Evolutionary conservation across 2,329 filamentous ascomycete genomes (phyloP), one percentile per base, ranked within the genome.

Genomic region (Trichoderma sp.): DNA sequence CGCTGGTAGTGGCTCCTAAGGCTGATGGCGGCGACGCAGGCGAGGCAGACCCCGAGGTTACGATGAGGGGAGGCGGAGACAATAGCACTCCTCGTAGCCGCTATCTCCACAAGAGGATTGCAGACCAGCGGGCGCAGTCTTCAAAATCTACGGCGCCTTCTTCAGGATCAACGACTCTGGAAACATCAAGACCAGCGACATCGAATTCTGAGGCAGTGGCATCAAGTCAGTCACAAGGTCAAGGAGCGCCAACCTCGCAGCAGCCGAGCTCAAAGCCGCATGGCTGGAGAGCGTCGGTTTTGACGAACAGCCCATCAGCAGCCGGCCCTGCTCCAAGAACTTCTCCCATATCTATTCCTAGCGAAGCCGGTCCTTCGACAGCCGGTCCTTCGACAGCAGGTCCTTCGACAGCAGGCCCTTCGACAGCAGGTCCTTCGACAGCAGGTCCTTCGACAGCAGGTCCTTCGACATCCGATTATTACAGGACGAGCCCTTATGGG

Each of bases 281-380:
- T 51, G 67, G 67, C 47, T 70, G 62, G 67, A 53, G 67, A 70
- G 67, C 67, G 39, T 70, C 57, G 30, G 67, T 53, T 28, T n/a
- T 70, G 57, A 36, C 21, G 11, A 18, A 4, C 26, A 24, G 57
- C 28, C 39, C 66, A n/a, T 36, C 67, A 18, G n/a, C 6, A 36
- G 39, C 14, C 9, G 21, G 56, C n/a, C 43, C 47, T 24, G 39
- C 67, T 9, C 34, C 67, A 6, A 36, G 2, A 2, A 12, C 36
- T 1, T 34, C n/a, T 21, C 39, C 21, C 6, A 24, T 12, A 11
- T 24, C 47, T 53, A 24, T 6, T 53, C 47, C 47, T 53, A 9
- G 12, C 11, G 21, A 14, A 53, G 47, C 47, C 47, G 21, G 47
- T 24, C 21, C 47, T 11, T 47, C 18, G 43, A n/a, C 39, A 14